A percentile compares a stretch with the other conserved stretches of the same genome.
These are phyloP conservation scores for Camellia lanceoleosa DNA, from an alignment of 148 eudicot genomes.

Conservation along the genomic window DNA sequence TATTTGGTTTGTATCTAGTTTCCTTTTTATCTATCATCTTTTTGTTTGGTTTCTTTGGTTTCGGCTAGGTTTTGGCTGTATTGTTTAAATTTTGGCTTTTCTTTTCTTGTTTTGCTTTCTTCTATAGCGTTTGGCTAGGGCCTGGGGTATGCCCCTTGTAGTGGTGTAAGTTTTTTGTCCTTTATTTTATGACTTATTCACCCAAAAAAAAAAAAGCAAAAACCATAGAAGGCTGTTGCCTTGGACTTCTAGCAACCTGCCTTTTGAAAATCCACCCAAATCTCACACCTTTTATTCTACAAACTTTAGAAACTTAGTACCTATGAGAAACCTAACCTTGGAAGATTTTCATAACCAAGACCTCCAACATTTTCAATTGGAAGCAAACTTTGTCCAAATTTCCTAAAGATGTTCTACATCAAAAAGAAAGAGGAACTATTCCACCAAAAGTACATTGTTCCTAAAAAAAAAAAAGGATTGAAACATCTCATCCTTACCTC, in stretches of 20 bases:
- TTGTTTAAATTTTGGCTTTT: too few relatives aligned
- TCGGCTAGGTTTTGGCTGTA: too few relatives aligned
- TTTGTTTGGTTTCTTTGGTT: too few relatives aligned
- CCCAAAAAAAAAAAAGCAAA: too few relatives aligned
- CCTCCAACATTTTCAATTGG: background rate
- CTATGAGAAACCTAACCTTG: too few relatives aligned
- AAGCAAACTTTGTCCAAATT: background rate
- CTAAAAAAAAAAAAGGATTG: background rate
- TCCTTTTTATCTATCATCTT: too few relatives aligned
- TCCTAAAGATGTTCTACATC: background rate
- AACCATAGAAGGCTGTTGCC: background rate
- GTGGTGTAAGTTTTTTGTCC: too few relatives aligned
- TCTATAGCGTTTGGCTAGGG: too few relatives aligned
- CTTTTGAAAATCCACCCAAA: background rate
- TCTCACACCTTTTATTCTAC: background rate
- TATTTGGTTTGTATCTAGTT: too few relatives aligned
- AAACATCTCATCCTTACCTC: slow-evolving; percentile 41
- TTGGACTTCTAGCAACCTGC: background rate
- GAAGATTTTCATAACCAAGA: background rate
- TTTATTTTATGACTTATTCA: too few relatives aligned
- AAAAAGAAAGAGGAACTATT: background rate
- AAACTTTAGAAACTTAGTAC: background rate
- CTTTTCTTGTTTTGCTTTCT: too few relatives aligned
- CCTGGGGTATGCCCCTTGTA: too few relatives aligned
- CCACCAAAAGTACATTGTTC: background rate